Base-by-base conservation (phyloP, 2,329 filamentous ascomycete species). In the Alternaria brassicae region DNA sequence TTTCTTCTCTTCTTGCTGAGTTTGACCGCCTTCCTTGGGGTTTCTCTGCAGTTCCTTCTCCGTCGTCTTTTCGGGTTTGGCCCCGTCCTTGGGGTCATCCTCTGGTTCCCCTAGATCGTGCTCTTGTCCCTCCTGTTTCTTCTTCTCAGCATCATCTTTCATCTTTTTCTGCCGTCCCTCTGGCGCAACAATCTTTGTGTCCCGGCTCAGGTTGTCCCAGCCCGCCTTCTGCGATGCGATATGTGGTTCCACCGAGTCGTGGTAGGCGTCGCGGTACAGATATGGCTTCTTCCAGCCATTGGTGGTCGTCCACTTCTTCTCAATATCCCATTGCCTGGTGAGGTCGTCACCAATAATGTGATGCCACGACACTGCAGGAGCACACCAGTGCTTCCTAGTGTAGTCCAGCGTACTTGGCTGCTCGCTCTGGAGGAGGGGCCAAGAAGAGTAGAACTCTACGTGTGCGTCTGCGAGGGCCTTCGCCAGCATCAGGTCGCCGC, bases 391-490 rank as follows among this genome's bases (percentile, higher is more conserved):
- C 34, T 67, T 70, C 10, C 70, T 49, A 1, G 70, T 74, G 71
- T 74, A 82, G 37, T 79, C 74, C 27, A 82, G 69, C 0, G 75
- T 77, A 34, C 66, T 65, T 5, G 78, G 78, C 19, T 75, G 78
- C 55, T 81, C 79, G 39, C 78, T 74, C 60, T 83, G 80, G 12
- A 82, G 73, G 49, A 81, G 73, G 0, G 81, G 81, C 69, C 75
- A 81, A 0, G 77, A 72, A 21, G 72, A 71, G 6, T 78, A 76
- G 17, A 78, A 68, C 23, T 75, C 73, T 17, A 79, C 74, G 17
- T 72, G 70, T 9, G 74, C 72, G 7, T 80, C 70, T 7, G 60
- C 55, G 28, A 80, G 66, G 3, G 77, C 74, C 13, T 67, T 72
- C 1, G 75, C 71, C 4, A 79, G 69, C 17, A 77, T 68, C 36